Conservation (phyloP, 148 eudicot species). For the Gaultheria prostrata region DNA sequence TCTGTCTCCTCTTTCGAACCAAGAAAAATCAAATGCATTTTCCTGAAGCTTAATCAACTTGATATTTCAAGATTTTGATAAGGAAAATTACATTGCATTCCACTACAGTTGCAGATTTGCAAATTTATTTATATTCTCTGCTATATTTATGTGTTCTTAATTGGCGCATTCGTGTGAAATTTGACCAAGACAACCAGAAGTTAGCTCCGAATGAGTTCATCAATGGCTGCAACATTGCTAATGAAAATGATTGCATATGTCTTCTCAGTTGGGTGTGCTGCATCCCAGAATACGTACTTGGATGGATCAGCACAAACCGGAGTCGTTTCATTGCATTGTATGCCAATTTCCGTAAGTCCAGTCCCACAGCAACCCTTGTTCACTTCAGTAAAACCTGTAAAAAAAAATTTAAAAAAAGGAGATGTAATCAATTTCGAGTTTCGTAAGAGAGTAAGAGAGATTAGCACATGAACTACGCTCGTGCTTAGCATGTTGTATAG, state of each 20-base stretch:
- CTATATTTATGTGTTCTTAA: not conserved
- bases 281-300: conserved; percentile 16
- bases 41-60: not conserved
- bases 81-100: not conserved
- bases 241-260: not conserved
- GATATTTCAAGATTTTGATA: not conserved
- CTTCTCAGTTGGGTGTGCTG: conserved; percentile 12
- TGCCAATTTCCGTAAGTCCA: conserved; percentile 6
- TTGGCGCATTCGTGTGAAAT: too few species aligned
- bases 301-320: not conserved
- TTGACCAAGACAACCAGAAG: not conserved
- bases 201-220: not conserved
- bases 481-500: too few species aligned
- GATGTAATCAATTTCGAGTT: too few species aligned
- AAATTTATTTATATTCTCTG: not conserved
- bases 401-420: not conserved
- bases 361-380: conserved; percentile 18
- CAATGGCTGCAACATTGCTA: conserved; percentile 4
- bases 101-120: not conserved
- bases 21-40: not conserved
- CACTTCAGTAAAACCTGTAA: conserved; percentile 5
- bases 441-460: too few species aligned
- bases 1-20: not conserved
- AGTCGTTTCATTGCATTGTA: not conserved
- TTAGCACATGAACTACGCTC: too few species aligned